Base-by-base conservation (phyloP, 2,329 filamentous ascomycete species). In the Fusarium chuoi region DNA sequence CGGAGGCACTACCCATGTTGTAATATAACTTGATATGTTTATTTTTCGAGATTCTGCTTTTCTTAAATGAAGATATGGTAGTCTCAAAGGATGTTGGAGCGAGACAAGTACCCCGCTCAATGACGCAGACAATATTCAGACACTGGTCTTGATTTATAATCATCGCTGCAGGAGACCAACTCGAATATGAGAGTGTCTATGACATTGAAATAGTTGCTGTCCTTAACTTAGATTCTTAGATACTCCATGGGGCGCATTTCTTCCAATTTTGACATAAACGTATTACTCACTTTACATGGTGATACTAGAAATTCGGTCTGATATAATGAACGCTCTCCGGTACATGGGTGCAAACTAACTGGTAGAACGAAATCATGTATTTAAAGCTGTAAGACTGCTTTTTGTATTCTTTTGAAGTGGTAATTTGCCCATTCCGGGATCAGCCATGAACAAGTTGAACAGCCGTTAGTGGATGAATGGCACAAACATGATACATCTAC, bases 71-170 rank as follows among this genome's bases (percentile, higher is more conserved):
- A 20, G 7, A 35, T 49, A 18, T 39, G 41, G 13, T 13, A 41
- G 28, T 15, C 22, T 9, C 9, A 12, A 11, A 42, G 12, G 36
- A n/a, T 55, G 38, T 28, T 61, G 39, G 38, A 26, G 41, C 28
- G 45, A 26, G 17, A 52, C 13, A 28, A 20, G 45, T 69, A 75
- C 72, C 72, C 72, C 72, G 72, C 72, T 73, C 58, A 45, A 75
- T 75, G 72, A 75, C 72, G 72, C 62, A 44, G 45, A 45, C 39
- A 42, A 48, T 41, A 41, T 42, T 5, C 48, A 18, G 12, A 26
- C 1, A 6, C 8, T 20, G 45, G 22, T 41, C 28, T 54, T 58
- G 71, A 68, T 74, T 74, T 75, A 75, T 74, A 75, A 74, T 75
- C 67, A 42, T 35, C 13, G 28, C 39, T 60, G 28, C 28, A 44